These are phyloP conservation scores for Hypoxylon trugodes DNA, from an alignment of 495 filamentous ascomycete species.

Conservation along the genomic window DNA sequence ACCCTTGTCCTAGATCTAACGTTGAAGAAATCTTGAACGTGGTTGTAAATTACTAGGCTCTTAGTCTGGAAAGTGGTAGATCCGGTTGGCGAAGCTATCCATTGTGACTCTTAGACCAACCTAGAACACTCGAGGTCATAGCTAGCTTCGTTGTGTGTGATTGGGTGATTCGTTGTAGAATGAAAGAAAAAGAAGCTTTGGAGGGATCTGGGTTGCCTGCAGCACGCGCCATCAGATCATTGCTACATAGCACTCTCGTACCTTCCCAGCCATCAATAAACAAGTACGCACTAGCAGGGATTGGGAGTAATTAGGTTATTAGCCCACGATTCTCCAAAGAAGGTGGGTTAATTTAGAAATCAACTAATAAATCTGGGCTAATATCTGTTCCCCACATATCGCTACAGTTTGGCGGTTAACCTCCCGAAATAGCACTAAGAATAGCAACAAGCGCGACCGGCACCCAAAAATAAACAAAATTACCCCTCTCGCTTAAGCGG, in stretches of 20 bases:
- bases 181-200: constrained; percentile 12
- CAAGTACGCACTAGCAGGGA: constrained; percentile 1
- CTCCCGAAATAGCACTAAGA: constrained; percentile 40
- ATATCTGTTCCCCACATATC: neutral
- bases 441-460: constrained; percentile 40
- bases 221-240: constrained; percentile 36
- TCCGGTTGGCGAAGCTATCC: constrained; percentile 27
- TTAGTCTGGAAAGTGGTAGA: constrained; percentile 26
- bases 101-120: constrained; percentile 26
- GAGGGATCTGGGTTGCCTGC: constrained; percentile 28
- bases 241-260: neutral
- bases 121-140: constrained; percentile 16
- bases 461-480: constrained; percentile 30
- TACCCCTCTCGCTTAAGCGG: constrained; percentile 23
- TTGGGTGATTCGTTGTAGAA: constrained; percentile 21
- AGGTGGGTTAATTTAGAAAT: constrained; percentile 36
- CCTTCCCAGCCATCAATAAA: neutral
- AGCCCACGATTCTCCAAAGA: constrained; percentile 9
- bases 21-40: constrained; percentile 3
- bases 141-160: neutral
- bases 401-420: constrained; percentile 23
- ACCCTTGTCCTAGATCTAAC: neutral
- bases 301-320: constrained; percentile 10
- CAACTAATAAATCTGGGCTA: constrained; percentile 18
- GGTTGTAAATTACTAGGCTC: constrained; percentile 12